Percentiles rank a stretch among this genome's conserved stretches.
These are phyloP conservation scores for Ascochyta clinopodiicola DNA, from an alignment of 2,329 filamentous ascomycete species.

Conservation along the genomic window DNA sequence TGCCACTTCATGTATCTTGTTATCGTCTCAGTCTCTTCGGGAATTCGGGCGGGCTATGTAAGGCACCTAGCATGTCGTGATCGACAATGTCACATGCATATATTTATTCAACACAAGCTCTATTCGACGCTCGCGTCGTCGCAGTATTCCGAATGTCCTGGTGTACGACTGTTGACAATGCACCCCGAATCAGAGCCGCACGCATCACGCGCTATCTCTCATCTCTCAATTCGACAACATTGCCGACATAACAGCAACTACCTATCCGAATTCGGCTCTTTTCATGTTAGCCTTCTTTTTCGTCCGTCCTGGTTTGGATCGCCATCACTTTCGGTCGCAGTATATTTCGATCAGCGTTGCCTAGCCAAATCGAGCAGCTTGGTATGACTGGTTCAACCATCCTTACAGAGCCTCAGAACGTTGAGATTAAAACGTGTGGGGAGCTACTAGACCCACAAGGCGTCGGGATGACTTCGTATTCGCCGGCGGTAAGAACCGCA, in stretches of 20 bases:
- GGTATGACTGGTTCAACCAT: background rate
- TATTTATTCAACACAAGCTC: background rate
- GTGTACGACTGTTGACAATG: background rate
- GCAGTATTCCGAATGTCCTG: background rate
- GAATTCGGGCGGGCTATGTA: background rate
- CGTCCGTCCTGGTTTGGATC: background rate
- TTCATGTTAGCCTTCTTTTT: background rate
- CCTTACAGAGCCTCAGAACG: background rate
- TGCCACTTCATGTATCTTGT: background rate
- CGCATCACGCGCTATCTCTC: background rate
- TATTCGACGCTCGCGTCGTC: background rate
- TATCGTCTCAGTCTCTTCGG: background rate
- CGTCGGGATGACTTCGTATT: constrained; percentile 3
- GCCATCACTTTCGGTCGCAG: background rate
- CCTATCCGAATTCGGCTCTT: background rate
- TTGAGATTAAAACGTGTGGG: constrained; percentile 9
- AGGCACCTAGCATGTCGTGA: background rate
- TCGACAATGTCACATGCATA: background rate
- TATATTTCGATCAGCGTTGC: constrained; percentile 1
- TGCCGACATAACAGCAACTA: background rate
- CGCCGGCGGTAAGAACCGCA: constrained; percentile 9
- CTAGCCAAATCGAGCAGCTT: background rate
- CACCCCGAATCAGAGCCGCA: background rate
- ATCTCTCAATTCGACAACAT: background rate
- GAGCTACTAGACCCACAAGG: constrained; percentile 1